Conservation (phyloP, 371 early-diverging fungal genomes). For the Scutellospora calospora region DNA sequence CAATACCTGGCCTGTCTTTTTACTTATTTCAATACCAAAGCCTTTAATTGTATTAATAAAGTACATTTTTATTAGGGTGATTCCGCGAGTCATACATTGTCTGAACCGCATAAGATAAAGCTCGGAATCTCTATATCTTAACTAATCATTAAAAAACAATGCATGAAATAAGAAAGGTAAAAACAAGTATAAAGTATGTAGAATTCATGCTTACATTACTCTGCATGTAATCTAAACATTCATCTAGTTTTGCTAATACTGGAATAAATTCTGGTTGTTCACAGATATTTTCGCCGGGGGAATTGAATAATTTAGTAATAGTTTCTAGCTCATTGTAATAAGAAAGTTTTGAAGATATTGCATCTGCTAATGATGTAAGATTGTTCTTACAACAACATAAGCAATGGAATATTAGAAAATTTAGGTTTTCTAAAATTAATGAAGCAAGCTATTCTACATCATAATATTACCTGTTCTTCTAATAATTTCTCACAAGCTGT, state of each 20-base stretch:
- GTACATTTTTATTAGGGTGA: slow-evolving; percentile 91
- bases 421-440: not conserved
- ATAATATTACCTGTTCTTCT: slow-evolving; percentile 63
- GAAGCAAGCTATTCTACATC: not conserved
- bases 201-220: slow-evolving; percentile 63
- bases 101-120: slow-evolving; percentile 90
- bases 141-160: slow-evolving; percentile 49
- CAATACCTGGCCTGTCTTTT: slow-evolving; percentile 54
- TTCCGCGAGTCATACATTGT: slow-evolving; percentile 89
- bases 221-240: slow-evolving; percentile 81
- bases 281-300: slow-evolving; percentile 86
- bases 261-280: slow-evolving; percentile 79
- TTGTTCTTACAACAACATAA: slow-evolving; percentile 53
- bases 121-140: slow-evolving; percentile 83
- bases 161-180: not conserved
- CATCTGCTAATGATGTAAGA: slow-evolving; percentile 71
- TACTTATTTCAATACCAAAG: slow-evolving; percentile 68
- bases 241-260: slow-evolving; percentile 78
- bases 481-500: slow-evolving; percentile 81
- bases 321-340: slow-evolving; percentile 87
- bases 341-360: slow-evolving; percentile 66
- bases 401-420: not conserved
- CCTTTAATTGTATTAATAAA: slow-evolving; percentile 73
- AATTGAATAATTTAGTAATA: slow-evolving; percentile 77
- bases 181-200: not conserved